Evolutionary conservation across 306 rosid genomes (phyloP).

Genomic region (Cucumis hystrix): DNA sequence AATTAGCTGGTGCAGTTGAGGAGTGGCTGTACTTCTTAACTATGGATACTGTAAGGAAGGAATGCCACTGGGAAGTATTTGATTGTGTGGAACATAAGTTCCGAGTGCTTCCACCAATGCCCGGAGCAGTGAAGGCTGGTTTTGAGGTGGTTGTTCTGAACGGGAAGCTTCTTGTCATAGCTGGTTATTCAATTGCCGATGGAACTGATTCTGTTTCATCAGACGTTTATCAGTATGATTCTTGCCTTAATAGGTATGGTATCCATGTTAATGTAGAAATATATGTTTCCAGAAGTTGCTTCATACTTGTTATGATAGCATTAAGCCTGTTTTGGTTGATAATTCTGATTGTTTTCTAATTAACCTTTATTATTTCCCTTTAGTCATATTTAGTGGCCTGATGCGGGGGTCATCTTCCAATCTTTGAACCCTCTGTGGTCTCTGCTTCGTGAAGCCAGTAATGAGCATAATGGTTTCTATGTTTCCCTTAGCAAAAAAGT

Average conservation of each 20-base stretch:
- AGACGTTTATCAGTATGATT: slow-evolving; percentile 67
- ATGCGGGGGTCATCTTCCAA: neutral
- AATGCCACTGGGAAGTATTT: slow-evolving; percentile 84
- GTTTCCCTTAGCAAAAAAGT: neutral
- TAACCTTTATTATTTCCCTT: neutral
- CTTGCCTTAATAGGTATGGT: slow-evolving; percentile 63
- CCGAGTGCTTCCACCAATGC: slow-evolving; percentile 56
- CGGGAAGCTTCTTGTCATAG: slow-evolving; percentile 86
- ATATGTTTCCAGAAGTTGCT: neutral
- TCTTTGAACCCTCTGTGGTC: neutral
- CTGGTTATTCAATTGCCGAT: slow-evolving; percentile 43
- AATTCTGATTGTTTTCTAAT: neutral
- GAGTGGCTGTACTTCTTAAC: slow-evolving; percentile 90
- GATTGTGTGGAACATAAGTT: slow-evolving; percentile 53
- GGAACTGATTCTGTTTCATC: slow-evolving; percentile 39
- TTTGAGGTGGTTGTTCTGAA: slow-evolving; percentile 62
- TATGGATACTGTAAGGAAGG: slow-evolving; percentile 38
- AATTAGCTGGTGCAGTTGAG: slow-evolving; percentile 65
- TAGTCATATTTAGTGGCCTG: neutral
- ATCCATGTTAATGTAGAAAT: neutral
- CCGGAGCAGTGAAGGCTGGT: slow-evolving; percentile 44
- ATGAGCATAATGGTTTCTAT: neutral
- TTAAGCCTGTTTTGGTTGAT: neutral
- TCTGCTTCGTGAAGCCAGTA: neutral
- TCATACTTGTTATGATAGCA: neutral